Conservation (phyloP, 768 basidiomycete genomes). For the Lactarius quietus region DNA sequence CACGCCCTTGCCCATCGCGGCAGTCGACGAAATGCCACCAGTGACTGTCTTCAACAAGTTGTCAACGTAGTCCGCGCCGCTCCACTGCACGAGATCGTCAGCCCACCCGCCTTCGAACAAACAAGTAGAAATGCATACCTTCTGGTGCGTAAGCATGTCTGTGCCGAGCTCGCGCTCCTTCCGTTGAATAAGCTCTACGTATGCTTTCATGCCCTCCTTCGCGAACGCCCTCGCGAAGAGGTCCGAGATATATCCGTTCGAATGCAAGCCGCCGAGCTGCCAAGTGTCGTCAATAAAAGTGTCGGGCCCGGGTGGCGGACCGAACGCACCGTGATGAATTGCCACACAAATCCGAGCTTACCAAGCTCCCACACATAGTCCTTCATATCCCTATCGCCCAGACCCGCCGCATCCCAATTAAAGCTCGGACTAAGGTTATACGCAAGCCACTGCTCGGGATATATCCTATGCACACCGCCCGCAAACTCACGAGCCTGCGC, state of each 20-base stretch:
- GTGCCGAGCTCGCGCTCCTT: conserved; percentile 91
- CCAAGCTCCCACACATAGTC: conserved; percentile 89
- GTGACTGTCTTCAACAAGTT: conserved; percentile 93
- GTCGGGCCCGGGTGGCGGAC: background rate
- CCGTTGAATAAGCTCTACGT: conserved; percentile 91
- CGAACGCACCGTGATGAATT: conserved; percentile 90
- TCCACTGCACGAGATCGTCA: conserved; percentile 60
- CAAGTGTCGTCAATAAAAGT: background rate
- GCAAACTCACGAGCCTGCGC: conserved; percentile 92
- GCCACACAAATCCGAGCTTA: conserved; percentile 96
- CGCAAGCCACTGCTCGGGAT: conserved; percentile 91
- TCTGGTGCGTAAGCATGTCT: conserved; percentile 97
- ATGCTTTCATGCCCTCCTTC: conserved; percentile 98
- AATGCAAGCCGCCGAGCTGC: conserved; percentile 94
- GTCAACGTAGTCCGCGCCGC: conserved; percentile 91
- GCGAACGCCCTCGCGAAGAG: conserved; percentile 85
- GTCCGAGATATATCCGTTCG: conserved; percentile 96
- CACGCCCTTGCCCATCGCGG: conserved; percentile 99
- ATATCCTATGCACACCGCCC: conserved; percentile 73
- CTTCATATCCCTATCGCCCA: conserved; percentile 82
- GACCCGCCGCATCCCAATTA: conserved; percentile 93
- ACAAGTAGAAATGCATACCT: conserved; percentile 44
- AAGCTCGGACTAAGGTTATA: conserved; percentile 95
- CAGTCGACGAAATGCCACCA: conserved; percentile 92
- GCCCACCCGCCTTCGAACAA: background rate